These are phyloP conservation scores for Craterostigma plantagineum DNA, from an alignment of 257 asterid species.

Conservation along the genomic window DNA sequence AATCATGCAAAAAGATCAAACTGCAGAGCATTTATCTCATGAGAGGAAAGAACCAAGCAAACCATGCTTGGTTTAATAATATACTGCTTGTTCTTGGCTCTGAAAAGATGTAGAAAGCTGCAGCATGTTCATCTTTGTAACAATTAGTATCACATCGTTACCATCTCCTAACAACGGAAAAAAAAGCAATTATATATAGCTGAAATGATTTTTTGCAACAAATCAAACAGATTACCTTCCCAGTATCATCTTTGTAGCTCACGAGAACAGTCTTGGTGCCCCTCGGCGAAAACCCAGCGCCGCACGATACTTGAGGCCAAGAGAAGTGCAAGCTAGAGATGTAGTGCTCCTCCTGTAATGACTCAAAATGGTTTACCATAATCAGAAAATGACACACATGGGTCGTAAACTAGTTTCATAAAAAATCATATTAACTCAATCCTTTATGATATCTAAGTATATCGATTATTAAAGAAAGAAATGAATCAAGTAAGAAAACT, in stretches of 20 bases:
- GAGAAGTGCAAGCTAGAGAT: slow-evolving; percentile 54
- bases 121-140: no score
- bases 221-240: no score
- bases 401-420: no score
- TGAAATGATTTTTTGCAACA: background rate
- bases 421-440: no score
- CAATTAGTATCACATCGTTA: no score
- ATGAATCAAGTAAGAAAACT: no score
- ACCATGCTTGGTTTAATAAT: background rate
- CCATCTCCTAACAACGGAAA: background rate
- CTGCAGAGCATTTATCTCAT: background rate
- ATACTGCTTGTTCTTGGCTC: no score
- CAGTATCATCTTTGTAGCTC: slow-evolving; percentile 50
- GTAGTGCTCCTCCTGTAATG: slow-evolving; percentile 74
- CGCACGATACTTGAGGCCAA: slow-evolving; percentile 79
- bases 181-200: background rate
- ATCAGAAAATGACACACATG: no score
- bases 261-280: slow-evolving; percentile 55
- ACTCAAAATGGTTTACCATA: slow-evolving; percentile 3
- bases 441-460: no score
- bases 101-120: no score
- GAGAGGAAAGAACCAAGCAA: background rate
- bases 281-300: slow-evolving; percentile 57
- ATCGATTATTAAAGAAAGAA: no score
- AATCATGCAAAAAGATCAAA: background rate